phyloP scores from a whole-genome alignment of 2,329 filamentous ascomycete species.

The Colletotrichum ledebouriae region DNA sequence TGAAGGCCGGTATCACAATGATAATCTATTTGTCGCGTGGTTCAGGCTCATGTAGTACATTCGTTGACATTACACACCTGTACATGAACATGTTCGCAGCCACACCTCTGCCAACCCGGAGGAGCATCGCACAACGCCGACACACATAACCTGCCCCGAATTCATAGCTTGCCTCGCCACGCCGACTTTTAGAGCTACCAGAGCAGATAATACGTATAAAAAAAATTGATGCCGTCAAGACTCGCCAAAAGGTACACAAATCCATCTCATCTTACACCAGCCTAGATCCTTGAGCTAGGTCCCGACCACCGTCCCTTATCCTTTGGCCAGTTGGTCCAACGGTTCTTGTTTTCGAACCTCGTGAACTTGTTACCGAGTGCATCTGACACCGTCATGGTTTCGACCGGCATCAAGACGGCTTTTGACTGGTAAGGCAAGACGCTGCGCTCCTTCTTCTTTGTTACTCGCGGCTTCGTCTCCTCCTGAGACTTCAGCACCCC shows the following conservation, averaged over 20 bases:
- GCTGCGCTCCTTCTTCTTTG: slow-evolving; percentile 31
- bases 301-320: slow-evolving; percentile 40
- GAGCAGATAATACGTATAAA: slow-evolving; percentile 13
- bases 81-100: slow-evolving; percentile 11
- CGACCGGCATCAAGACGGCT: slow-evolving; percentile 51
- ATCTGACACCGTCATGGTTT: slow-evolving; percentile 53
- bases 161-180: neutral
- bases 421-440: slow-evolving; percentile 55
- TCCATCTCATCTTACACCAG: slow-evolving; percentile 8
- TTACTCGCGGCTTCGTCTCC: slow-evolving; percentile 43
- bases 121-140: slow-evolving; percentile 7
- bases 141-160: slow-evolving; percentile 13
- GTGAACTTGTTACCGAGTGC: slow-evolving; percentile 46
- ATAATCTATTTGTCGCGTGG: too few species aligned
- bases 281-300: slow-evolving; percentile 40
- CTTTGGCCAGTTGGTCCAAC: slow-evolving; percentile 41
- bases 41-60: neutral
- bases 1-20: too few species aligned
- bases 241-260: slow-evolving; percentile 26
- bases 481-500: slow-evolving; percentile 50
- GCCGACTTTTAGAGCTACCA: slow-evolving; percentile 18
- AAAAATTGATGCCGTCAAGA: slow-evolving; percentile 21
- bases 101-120: slow-evolving; percentile 5
- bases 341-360: slow-evolving; percentile 33
- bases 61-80: slow-evolving; percentile 18